Percentiles rank a stretch among this genome's conserved stretches.
phyloP scores from a whole-genome alignment of 305 asterid genomes.

The Fraxinus velutina region DNA sequence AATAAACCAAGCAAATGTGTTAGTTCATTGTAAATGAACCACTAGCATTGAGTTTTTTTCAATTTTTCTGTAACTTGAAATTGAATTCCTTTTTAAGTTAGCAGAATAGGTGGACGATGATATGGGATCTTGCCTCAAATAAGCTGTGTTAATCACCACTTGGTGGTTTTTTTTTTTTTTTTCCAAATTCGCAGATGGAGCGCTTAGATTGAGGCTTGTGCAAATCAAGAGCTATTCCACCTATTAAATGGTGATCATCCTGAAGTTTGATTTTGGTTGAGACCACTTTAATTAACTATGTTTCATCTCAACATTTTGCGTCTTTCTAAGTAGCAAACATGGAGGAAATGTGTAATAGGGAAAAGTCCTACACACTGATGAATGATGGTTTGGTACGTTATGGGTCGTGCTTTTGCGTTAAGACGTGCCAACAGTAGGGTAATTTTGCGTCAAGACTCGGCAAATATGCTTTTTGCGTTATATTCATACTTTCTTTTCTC shows the following conservation, averaged over 20 bases:
- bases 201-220: conserved; percentile 34
- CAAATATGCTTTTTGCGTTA: not conserved
- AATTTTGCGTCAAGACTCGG: not conserved
- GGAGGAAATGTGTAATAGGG: not conserved
- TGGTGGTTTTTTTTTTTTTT: not conserved
- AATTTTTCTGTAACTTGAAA: not conserved
- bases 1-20: not conserved
- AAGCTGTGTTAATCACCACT: not conserved
- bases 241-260: not conserved
- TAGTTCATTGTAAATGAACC: not conserved
- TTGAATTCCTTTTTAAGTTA: not conserved
- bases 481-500: not conserved
- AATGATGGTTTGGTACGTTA: not conserved
- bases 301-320: not conserved
- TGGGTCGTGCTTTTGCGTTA: not conserved
- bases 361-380: not conserved
- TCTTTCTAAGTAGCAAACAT: not conserved
- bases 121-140: not conserved
- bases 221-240: not conserved
- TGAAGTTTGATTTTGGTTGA: conserved; percentile 3
- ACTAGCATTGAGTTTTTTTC: not conserved
- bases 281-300: not conserved
- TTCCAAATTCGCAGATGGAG: conserved; percentile 35
- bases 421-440: not conserved
- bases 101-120: not conserved